Percentiles rank a stretch among this genome's conserved stretches.
Conservation (phyloP, 192 early-diverging fungal species). For the Entomortierella chlamydospora region DNA sequence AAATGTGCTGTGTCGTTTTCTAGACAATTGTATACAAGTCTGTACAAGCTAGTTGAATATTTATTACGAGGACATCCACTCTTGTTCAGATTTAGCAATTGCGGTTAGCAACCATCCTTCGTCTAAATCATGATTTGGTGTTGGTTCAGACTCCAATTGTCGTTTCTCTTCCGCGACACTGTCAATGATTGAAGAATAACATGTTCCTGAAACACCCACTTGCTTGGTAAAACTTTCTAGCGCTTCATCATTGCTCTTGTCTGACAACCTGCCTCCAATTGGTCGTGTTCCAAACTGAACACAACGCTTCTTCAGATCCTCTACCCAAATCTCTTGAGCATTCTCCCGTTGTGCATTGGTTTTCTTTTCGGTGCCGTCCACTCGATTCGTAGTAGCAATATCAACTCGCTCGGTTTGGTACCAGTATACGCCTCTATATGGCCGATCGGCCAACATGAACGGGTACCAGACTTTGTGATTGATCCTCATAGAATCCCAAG, state of each 20-base stretch:
- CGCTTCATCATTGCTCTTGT: not conserved
- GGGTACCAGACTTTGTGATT: slow-evolving; percentile 45
- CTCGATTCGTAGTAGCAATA: not conserved
- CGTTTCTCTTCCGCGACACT: not conserved
- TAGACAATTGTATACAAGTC: not conserved
- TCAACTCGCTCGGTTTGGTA: slow-evolving; percentile 11
- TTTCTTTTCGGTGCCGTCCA: not conserved
- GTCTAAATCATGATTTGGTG: not conserved
- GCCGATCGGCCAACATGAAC: slow-evolving; percentile 32
- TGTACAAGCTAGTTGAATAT: not conserved
- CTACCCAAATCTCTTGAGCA: slow-evolving; percentile 36
- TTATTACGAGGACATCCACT: not conserved
- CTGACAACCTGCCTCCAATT: not conserved
- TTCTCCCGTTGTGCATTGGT: slow-evolving; percentile 38
- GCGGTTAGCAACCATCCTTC: slow-evolving; percentile 3
- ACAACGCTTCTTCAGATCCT: slow-evolving; percentile 24
- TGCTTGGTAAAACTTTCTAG: not conserved
- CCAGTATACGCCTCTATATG: slow-evolving; percentile 34
- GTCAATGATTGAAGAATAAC: not conserved
- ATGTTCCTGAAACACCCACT: slow-evolving; percentile 7
- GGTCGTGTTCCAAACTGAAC: slow-evolving; percentile 34
- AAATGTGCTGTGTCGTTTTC: too few relatives aligned
- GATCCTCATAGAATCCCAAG: slow-evolving; percentile 38
- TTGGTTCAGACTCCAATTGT: not conserved
- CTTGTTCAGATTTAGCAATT: not conserved